Evolutionary conservation across 352 stramenopile genomes (phyloP).

Genomic region (Pythium phragmitis): DNA sequence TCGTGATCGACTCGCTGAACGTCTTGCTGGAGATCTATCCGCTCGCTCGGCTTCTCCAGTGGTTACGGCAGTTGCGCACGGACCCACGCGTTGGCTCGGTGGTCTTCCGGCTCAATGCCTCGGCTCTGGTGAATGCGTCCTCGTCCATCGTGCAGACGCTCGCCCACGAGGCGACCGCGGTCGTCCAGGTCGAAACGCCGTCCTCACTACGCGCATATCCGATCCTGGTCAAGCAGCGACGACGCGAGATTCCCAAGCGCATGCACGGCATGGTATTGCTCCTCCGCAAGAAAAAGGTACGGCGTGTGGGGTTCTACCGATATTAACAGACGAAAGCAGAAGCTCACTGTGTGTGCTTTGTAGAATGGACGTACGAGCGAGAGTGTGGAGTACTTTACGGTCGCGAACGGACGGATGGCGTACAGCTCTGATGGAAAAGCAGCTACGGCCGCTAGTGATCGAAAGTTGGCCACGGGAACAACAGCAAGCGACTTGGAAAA

Average conservation of each 20-base stretch:
- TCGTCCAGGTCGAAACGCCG: slow-evolving; percentile 57
- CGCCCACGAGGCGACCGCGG: slow-evolving; percentile 40
- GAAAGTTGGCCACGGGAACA: background rate
- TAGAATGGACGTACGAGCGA: slow-evolving; percentile 68
- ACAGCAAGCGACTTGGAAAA: background rate
- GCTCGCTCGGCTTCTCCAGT: slow-evolving; percentile 41
- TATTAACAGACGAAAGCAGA: background rate
- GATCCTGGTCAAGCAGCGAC: slow-evolving; percentile 57
- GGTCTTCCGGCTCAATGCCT: slow-evolving; percentile 46
- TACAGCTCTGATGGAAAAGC: slow-evolving; percentile 26
- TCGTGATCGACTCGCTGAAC: slow-evolving; percentile 70
- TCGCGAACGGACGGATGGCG: slow-evolving; percentile 23
- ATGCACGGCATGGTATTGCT: slow-evolving; percentile 64
- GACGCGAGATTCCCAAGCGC: slow-evolving; percentile 51
- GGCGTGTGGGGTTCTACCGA: background rate
- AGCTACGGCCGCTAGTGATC: background rate
- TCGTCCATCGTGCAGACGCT: slow-evolving; percentile 23
- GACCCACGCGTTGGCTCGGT: slow-evolving; percentile 41
- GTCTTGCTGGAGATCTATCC: slow-evolving; percentile 51
- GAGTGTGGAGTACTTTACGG: slow-evolving; percentile 64
- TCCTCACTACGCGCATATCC: slow-evolving; percentile 54
- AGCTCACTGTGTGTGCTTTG: background rate
- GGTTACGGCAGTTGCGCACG: slow-evolving; percentile 37
- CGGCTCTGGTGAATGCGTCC: slow-evolving; percentile 20
- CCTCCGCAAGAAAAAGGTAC: slow-evolving; percentile 65